These are phyloP conservation scores for Cardamine occulta DNA, from an alignment of 345 rosid genomes.

Conservation along the genomic window DNA sequence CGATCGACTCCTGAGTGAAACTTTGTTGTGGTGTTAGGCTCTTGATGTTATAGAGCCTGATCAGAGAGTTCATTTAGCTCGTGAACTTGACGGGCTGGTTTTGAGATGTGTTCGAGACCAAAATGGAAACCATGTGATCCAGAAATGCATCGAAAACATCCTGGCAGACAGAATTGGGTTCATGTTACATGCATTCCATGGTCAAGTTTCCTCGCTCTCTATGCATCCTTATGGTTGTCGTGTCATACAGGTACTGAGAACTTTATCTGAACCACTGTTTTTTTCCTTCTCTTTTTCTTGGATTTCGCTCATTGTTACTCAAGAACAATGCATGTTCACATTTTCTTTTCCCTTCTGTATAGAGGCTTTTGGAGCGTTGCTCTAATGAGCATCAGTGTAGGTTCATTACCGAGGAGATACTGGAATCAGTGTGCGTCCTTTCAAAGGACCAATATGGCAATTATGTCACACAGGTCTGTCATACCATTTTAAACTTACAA, in stretches of 20 bases:
- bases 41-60: constrained; percentile 75
- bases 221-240: constrained; percentile 88
- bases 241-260: constrained; percentile 65
- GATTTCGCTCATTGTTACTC: constrained; percentile 18
- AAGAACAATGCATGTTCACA: neutral
- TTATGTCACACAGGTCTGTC: constrained; percentile 70
- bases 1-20: constrained; percentile 3
- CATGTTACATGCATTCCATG: constrained; percentile 62
- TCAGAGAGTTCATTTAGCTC: constrained; percentile 65
- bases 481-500: neutral
- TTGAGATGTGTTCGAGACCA: constrained; percentile 85
- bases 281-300: constrained; percentile 16
- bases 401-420: constrained; percentile 65
- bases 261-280: neutral
- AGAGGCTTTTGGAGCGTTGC: constrained; percentile 79
- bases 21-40: constrained; percentile 52
- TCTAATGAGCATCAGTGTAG: constrained; percentile 53
- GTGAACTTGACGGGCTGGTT: constrained; percentile 77
- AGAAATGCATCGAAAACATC: constrained; percentile 75
- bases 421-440: constrained; percentile 62
- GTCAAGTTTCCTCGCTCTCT: constrained; percentile 71
- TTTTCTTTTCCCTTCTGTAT: constrained; percentile 28
- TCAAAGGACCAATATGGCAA: constrained; percentile 82
- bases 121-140: constrained; percentile 88
- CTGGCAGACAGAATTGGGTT: constrained; percentile 63